phyloP scores from a whole-genome alignment of 768 basidiomycete species.

The Sistotremastrum niveocremeum region DNA sequence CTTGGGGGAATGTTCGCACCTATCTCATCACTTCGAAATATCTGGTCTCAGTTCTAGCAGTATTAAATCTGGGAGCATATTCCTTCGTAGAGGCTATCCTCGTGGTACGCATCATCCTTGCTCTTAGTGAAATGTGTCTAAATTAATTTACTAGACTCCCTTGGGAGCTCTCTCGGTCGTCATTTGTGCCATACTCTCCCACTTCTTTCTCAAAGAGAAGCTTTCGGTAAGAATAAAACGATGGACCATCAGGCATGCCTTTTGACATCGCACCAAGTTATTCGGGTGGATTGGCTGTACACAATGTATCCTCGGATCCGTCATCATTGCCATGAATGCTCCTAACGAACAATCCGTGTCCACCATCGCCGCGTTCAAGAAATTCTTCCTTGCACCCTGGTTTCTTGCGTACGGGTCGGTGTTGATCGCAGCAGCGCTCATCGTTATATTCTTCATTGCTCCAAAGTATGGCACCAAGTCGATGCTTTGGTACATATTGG shows the following conservation, averaged over 20 bases:
- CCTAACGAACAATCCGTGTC: slow-evolving; percentile 14
- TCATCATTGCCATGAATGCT: slow-evolving; percentile 30
- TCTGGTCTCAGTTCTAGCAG: too few relatives aligned
- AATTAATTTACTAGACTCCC: slow-evolving; percentile 17
- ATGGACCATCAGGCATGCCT: slow-evolving; percentile 24
- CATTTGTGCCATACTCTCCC: slow-evolving; percentile 30
- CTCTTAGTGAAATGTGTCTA: slow-evolving; percentile 6
- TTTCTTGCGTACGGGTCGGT: slow-evolving; percentile 26
- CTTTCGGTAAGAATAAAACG: slow-evolving; percentile 18
- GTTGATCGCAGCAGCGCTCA: slow-evolving; percentile 11
- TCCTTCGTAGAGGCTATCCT: slow-evolving; percentile 88
- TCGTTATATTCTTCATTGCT: slow-evolving; percentile 19
- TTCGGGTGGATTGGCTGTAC: slow-evolving; percentile 36
- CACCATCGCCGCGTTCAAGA: slow-evolving; percentile 19
- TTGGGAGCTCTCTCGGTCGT: slow-evolving; percentile 36
- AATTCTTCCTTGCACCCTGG: slow-evolving; percentile 24
- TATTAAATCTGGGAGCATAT: slow-evolving; percentile 35
- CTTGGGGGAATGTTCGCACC: too few relatives aligned
- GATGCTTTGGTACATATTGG: slow-evolving; percentile 30
- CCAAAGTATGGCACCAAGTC: slow-evolving; percentile 27
- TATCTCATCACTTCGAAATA: too few relatives aligned
- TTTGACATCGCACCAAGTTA: slow-evolving; percentile 14
- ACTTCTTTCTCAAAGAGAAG: slow-evolving; percentile 32
- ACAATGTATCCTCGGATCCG: slow-evolving; percentile 17
- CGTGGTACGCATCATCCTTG: slow-evolving; percentile 39